Evolutionary conservation across 202 grass and related monocot species (phyloP).

Genomic region (Elaeis oleifera): DNA sequence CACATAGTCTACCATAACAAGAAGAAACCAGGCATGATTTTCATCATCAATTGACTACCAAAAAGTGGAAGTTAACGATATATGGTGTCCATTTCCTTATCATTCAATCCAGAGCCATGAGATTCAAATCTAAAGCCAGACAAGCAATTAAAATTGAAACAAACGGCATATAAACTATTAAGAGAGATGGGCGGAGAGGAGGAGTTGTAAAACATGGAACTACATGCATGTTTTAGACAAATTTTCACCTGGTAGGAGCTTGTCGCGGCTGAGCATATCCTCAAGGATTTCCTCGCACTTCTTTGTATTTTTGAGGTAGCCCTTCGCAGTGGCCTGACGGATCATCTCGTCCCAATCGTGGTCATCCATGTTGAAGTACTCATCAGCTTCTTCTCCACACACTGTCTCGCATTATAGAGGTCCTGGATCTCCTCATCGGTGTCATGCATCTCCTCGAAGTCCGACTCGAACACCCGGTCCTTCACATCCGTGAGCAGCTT

Average conservation of each 20-base stretch:
- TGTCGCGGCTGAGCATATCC: constrained; percentile 84
- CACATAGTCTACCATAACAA: too few relatives aligned
- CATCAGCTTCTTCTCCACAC: constrained; percentile 74
- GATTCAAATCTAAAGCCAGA: too few relatives aligned
- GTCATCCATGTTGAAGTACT: constrained; percentile 75
- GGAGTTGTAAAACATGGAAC: too few relatives aligned
- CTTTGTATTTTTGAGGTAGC: constrained; percentile 48
- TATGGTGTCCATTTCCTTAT: too few relatives aligned
- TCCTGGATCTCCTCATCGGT: constrained; percentile 69
- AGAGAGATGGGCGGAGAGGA: too few relatives aligned
- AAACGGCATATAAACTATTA: too few relatives aligned
- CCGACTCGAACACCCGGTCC: constrained; percentile 50
- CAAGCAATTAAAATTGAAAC: too few relatives aligned
- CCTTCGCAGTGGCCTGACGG: constrained; percentile 33
- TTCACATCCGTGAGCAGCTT: constrained; percentile 30
- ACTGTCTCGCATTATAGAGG: constrained; percentile 67
- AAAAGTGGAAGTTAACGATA: too few relatives aligned
- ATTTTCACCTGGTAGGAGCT: constrained; percentile 66
- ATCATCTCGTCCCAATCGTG: constrained; percentile 57
- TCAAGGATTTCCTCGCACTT: constrained; percentile 73
- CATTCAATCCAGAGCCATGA: too few relatives aligned
- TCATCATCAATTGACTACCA: too few relatives aligned
- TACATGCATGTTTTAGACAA: neutral
- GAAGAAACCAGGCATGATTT: too few relatives aligned
- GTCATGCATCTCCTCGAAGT: constrained; percentile 51